Conservation (phyloP, 352 stramenopile species). For the Pythium dissotocum region DNA sequence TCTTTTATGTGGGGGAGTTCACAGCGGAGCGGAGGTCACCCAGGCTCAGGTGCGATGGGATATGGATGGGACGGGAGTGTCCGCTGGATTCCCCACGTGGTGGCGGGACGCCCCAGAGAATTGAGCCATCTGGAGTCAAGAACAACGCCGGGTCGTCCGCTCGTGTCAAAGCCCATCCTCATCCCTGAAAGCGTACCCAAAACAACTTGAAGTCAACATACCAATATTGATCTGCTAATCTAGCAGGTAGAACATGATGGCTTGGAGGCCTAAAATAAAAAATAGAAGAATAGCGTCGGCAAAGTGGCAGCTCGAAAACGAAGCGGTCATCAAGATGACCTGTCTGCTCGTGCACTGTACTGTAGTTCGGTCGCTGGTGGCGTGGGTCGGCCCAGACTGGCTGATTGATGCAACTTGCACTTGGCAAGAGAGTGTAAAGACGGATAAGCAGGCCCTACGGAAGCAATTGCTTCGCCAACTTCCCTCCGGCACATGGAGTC, state of each 20-base stretch:
- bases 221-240: neutral
- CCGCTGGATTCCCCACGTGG: neutral
- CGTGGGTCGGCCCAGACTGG: neutral
- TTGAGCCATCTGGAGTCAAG: slow-evolving; percentile 11
- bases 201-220: neutral
- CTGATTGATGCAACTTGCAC: neutral
- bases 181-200: neutral
- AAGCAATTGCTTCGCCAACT: neutral
- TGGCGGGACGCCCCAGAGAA: neutral
- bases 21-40: no score
- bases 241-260: neutral
- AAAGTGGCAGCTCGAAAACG: neutral
- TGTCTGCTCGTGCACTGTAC: neutral
- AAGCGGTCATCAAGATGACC: neutral
- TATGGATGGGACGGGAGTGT: neutral
- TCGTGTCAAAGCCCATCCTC: neutral
- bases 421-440: neutral
- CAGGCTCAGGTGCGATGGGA: neutral
- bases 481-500: no score
- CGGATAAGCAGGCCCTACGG: neutral
- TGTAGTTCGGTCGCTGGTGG: neutral
- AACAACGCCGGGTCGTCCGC: slow-evolving; percentile 1
- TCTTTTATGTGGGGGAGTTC: neutral
- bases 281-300: slow-evolving; percentile 4
- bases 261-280: slow-evolving; percentile 7